Conservation (phyloP, 257 asterid genomes). For the Leptodermis oblonga region DNA sequence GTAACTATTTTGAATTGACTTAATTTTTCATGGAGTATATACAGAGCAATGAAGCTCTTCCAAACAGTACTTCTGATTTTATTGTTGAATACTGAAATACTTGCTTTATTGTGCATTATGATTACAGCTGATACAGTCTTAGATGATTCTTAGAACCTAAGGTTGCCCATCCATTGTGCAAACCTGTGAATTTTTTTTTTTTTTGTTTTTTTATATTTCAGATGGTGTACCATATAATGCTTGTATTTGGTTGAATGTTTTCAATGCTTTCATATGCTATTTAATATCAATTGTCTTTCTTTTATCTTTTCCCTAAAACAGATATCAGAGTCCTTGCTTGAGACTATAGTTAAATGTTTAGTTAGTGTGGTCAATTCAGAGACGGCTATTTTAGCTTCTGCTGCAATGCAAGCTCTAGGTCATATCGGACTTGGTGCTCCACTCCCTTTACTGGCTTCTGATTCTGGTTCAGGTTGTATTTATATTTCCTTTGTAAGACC, state of each 20-base stretch:
- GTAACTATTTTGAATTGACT: background rate
- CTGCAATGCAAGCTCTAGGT: constrained; percentile 91
- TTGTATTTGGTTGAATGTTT: background rate
- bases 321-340: constrained; percentile 73
- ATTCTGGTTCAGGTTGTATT: constrained; percentile 56
- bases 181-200: background rate
- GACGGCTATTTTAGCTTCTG: constrained; percentile 71
- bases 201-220: background rate
- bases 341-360: constrained; percentile 67
- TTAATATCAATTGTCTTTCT: background rate
- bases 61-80: background rate
- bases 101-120: background rate
- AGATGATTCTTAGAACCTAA: background rate
- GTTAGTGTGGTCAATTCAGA: constrained; percentile 64
- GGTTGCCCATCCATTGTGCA: background rate
- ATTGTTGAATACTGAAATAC: background rate
- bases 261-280: background rate
- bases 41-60: background rate
- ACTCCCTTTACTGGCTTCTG: constrained; percentile 64
- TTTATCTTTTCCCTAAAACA: constrained; percentile 22
- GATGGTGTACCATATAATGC: background rate
- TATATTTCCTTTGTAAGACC: constrained; percentile 16
- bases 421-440: constrained; percentile 82
- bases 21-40: background rate
- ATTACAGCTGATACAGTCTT: background rate